phyloP scores from a whole-genome alignment of 176 grass and related monocot genomes.

The Puya raimondii region DNA sequence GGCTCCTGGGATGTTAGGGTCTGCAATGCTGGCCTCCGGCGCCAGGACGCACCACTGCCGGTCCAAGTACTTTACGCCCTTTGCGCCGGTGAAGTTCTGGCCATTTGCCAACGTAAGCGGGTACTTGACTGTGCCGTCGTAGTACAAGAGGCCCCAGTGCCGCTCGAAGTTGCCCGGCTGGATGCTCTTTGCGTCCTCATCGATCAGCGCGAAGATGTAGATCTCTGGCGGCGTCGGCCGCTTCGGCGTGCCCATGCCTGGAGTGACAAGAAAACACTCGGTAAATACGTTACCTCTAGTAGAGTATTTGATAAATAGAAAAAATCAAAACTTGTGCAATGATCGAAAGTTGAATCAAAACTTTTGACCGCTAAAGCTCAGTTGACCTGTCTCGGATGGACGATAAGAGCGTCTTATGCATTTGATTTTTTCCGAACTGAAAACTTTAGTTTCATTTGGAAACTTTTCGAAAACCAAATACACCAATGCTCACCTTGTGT shows the following conservation, averaged over 20 bases:
- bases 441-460: too few relatives aligned
- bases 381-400: too few relatives aligned
- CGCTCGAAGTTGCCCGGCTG: conserved; percentile 88
- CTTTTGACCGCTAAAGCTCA: too few relatives aligned
- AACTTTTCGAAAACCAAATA: background rate
- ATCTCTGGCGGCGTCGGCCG: conserved; percentile 60
- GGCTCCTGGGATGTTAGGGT: conserved; percentile 28
- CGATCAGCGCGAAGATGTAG: conserved; percentile 79
- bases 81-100: conserved; percentile 34
- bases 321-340: too few relatives aligned
- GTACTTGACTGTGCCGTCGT: conserved; percentile 79
- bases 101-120: conserved; percentile 31
- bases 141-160: conserved; percentile 97
- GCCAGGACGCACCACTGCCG: conserved; percentile 75
- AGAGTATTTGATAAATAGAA: too few relatives aligned
- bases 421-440: too few relatives aligned
- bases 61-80: conserved; percentile 62
- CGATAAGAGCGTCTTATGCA: too few relatives aligned
- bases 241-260: conserved; percentile 44
- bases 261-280: background rate
- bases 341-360: too few relatives aligned
- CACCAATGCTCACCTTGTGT: conserved; percentile 18
- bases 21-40: conserved; percentile 21
- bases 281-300: too few relatives aligned
- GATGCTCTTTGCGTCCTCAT: conserved; percentile 88